Evolutionary conservation across 345 rosid species (phyloP), one percentile per base, ranked within the genome.

Genomic region (Nephelium lappaceum): DNA sequence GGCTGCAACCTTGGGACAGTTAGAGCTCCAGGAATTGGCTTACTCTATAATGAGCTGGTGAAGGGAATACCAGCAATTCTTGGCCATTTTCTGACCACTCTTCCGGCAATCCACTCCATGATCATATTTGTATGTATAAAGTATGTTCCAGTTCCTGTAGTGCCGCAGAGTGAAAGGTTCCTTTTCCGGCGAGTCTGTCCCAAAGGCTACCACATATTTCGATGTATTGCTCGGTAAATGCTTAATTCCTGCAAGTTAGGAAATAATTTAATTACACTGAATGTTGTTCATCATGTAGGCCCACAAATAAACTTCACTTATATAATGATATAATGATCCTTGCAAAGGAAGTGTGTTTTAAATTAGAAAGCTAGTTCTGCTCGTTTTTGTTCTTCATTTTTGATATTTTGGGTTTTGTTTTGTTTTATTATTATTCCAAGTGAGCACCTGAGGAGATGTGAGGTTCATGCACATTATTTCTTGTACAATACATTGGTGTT

Each of bases 101-200:
- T 96, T 67, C 99, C 98, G 8, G 99, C 99, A 64, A 89, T 96
- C 71, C 99, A 96, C 75, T 94, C 99, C 45, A 96, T 96, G 99
- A 85, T 96, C 80, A 96, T 96, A 80, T 96, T 94, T 83, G 98
- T 96, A 19, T 88, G 95, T 77, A 94, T 96, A 57, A 96, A 96
- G 84, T 94, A 96, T 79, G 98, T 96, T 69, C 99, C 99, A 7
- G 95, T 96, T 80, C 96, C 98, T 74, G 83, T 91, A 67, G 98
- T 96, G 77, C 99, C 98, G 61, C 98, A 93, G 84, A 91, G 90
- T 83, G 98, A 96, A 87, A 86, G 99, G 83, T 96, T 96, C 88
- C 97, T 94, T 78, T 96, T 96, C 91, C 92, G 95, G 66, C 90
- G 97, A 36, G 99, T 94, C 76, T 94, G 98, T 83, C 86, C 92